Evolutionary conservation across 2,329 filamentous ascomycete genomes (phyloP).

Genomic region (Fusarium compactum): DNA sequence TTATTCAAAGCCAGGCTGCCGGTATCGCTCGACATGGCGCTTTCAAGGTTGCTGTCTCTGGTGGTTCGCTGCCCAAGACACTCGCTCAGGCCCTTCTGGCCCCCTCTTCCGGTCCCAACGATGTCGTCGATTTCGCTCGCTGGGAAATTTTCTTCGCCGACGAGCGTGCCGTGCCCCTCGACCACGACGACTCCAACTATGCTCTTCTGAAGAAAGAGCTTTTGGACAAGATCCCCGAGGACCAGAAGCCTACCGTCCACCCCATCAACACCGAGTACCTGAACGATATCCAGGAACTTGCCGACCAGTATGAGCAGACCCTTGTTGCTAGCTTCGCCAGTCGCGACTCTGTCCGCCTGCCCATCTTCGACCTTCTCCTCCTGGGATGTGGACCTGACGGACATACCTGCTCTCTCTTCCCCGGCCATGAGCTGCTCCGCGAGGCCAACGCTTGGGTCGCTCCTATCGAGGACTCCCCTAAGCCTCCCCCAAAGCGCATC

Average conservation of each 20-base stretch:
- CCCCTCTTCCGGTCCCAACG: slow-evolving; percentile 62
- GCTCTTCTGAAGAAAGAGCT: slow-evolving; percentile 87
- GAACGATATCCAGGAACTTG: slow-evolving; percentile 88
- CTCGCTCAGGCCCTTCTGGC: slow-evolving; percentile 86
- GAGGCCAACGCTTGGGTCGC: slow-evolving; percentile 94
- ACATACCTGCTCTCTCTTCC: slow-evolving; percentile 97
- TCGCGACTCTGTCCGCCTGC: slow-evolving; percentile 92
- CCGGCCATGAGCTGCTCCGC: slow-evolving; percentile 85
- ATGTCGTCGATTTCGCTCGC: slow-evolving; percentile 80
- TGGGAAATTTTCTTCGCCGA: slow-evolving; percentile 99
- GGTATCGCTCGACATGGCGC: slow-evolving; percentile 82
- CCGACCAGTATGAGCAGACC: slow-evolving; percentile 91
- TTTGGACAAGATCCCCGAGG: slow-evolving; percentile 84
- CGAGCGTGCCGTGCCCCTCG: slow-evolving; percentile 92
- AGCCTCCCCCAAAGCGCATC: slow-evolving; percentile 90
- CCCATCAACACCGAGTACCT: slow-evolving; percentile 76
- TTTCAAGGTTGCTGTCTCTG: slow-evolving; percentile 94
- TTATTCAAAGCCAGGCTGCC: slow-evolving; percentile 83
- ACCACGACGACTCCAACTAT: slow-evolving; percentile 96
- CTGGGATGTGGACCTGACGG: slow-evolving; percentile 96
- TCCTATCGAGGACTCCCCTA: slow-evolving; percentile 91
- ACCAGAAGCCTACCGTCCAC: slow-evolving; percentile 77
- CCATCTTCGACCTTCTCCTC: slow-evolving; percentile 93
- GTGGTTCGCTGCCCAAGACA: slow-evolving; percentile 90
- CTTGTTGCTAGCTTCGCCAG: slow-evolving; percentile 89